phyloP scores from a whole-genome alignment of 2,329 filamentous ascomycete species.

The Aspergillus sp. region DNA sequence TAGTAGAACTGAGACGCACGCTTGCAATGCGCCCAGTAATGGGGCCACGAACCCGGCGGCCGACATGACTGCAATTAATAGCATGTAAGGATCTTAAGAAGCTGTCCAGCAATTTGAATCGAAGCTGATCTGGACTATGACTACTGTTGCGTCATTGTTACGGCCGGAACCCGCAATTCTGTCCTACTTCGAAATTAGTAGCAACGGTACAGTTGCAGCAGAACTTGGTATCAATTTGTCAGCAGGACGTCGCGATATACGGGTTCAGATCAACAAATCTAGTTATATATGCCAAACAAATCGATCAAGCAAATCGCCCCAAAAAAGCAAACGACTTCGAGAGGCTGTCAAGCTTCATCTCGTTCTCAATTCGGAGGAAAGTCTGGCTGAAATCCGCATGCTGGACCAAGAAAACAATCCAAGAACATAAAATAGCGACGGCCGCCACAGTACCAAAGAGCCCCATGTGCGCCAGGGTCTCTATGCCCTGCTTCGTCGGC shows the following conservation, averaged over 20 bases:
- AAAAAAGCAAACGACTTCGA: neutral
- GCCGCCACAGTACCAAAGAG: conserved; percentile 14
- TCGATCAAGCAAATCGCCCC: neutral
- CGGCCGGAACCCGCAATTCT: too few species aligned
- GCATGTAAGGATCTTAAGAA: neutral
- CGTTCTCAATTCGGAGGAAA: neutral
- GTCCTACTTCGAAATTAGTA: too few species aligned
- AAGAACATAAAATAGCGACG: conserved; percentile 4
- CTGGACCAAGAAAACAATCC: conserved; percentile 3
- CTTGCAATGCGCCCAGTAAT: conserved; percentile 47
- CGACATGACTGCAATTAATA: conserved; percentile 3
- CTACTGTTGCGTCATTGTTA: conserved; percentile 2
- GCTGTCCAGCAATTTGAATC: neutral
- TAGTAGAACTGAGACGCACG: conserved; percentile 45
- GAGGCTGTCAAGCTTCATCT: neutral
- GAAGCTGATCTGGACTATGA: too few species aligned
- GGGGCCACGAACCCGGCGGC: conserved; percentile 15
- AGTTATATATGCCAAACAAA: neutral
- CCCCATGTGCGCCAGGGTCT: conserved; percentile 17
- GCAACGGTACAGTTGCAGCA: too few species aligned
- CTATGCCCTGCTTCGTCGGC: conserved; percentile 15
- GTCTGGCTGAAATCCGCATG: neutral
- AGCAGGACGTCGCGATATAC: too few species aligned
- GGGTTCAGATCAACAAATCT: too few species aligned
- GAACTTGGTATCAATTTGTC: too few species aligned